Base-by-base conservation (phyloP, 257 asterid genomes). In the Striga asiatica region DNA sequence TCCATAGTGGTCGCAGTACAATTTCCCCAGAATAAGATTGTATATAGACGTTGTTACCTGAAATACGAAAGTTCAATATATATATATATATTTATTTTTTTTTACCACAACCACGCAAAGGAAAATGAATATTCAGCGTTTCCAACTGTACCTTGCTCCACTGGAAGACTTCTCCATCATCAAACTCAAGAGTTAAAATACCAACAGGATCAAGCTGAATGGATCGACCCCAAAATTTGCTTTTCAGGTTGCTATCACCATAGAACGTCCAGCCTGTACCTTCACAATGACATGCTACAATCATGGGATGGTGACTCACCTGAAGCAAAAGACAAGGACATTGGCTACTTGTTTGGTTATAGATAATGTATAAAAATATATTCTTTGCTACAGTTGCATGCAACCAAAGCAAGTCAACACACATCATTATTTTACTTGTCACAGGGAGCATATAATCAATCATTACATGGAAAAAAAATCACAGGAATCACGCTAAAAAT, bases 241-340 rank as follows among this genome's bases (percentile, higher is more conserved):
- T 92, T 73, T 74, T 88, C 76, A 92, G 72, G 73, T 82, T 92
- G 75, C 98, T 92, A 73, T 92, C 98, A 24, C 88, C 97, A 61
- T 81, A 84, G 58, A 91, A 88, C 65, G 69, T 92, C 98, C 96
- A 87, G 55, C 96, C 94, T 59, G 82, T 82, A 53, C 98, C 98
- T 78, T 89, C 91, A 31, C 98, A 86, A 59, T 83, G 98, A 74
- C 96, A 89, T 55, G 98, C 98, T 51, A 91, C 88, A 74, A 87
- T 72, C 98, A 87, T 82, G 54, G 98, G 98, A 66, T 91, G 98
- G 73, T 91, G 98, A 74, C 96, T 87, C 65, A 91, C 98, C 98
- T 91, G 74, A 69, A 55, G 60, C 64, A 67, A 73, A 23, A 25
- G 34, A 58, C 62, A 54, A 54, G 29, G 38, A 3, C 22, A 16